Evolutionary conservation across 768 basidiomycete genomes (phyloP).

Genomic region (Auricularia cornea): DNA sequence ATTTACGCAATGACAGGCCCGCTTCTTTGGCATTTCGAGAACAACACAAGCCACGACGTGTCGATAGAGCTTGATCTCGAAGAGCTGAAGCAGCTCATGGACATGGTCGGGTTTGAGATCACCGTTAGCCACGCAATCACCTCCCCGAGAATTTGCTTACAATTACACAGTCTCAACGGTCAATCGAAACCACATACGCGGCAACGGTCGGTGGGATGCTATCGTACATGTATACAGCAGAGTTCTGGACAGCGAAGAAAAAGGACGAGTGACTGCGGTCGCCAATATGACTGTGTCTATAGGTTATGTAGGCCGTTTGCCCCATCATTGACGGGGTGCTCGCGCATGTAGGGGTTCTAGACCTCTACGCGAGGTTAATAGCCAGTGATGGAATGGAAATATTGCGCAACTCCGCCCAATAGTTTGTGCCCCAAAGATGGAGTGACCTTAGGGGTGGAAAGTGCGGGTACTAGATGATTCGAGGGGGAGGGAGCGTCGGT

Average conservation of each 20-base stretch:
- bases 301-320: too few relatives aligned
- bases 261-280: neutral
- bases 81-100: slow-evolving; percentile 71
- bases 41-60: slow-evolving; percentile 68
- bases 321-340: too few relatives aligned
- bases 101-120: slow-evolving; percentile 72
- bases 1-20: slow-evolving; percentile 46
- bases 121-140: slow-evolving; percentile 40
- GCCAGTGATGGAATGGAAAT: too few relatives aligned
- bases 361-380: too few relatives aligned
- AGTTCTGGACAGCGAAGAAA: slow-evolving; percentile 75
- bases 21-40: slow-evolving; percentile 95
- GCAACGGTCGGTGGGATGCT: slow-evolving; percentile 76
- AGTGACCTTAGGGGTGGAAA: too few relatives aligned
- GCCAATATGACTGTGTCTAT: too few relatives aligned
- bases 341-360: too few relatives aligned
- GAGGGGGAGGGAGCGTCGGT: too few relatives aligned
- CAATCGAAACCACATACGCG: slow-evolving; percentile 79
- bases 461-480: too few relatives aligned
- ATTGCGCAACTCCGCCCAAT: too few relatives aligned
- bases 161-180: slow-evolving; percentile 59
- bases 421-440: too few relatives aligned
- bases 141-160: neutral
- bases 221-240: slow-evolving; percentile 72
- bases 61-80: slow-evolving; percentile 87